Evolutionary conservation across 306 rosid genomes (phyloP).

Genomic region (Pyrus betulifolia): DNA sequence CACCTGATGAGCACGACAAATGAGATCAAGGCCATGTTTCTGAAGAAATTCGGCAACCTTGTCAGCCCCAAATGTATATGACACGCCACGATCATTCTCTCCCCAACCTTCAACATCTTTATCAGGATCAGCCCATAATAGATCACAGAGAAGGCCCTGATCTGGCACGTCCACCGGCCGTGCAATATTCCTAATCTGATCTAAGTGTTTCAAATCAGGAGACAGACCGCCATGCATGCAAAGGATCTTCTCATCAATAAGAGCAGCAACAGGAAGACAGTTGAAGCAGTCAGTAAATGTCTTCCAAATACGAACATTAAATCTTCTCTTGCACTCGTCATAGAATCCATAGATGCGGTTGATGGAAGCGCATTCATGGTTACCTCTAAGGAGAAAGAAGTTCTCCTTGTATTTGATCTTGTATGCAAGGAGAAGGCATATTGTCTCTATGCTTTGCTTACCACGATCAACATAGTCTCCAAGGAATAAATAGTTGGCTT

Average conservation of each 20-base stretch:
- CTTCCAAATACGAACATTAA: constrained; percentile 73
- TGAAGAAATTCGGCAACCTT: constrained; percentile 71
- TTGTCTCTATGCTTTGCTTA: constrained; percentile 76
- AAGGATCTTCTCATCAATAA: constrained; percentile 75
- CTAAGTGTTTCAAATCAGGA: constrained; percentile 61
- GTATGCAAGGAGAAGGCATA: constrained; percentile 75
- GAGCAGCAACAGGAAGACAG: constrained; percentile 72
- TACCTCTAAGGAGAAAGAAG: constrained; percentile 82
- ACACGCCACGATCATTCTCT: constrained; percentile 79
- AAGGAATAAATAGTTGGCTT: constrained; percentile 73
- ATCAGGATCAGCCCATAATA: constrained; percentile 87
- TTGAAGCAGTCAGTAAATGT: constrained; percentile 79
- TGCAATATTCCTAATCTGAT: constrained; percentile 73
- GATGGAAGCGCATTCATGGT: constrained; percentile 82
- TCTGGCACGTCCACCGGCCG: constrained; percentile 80
- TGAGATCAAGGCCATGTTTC: constrained; percentile 68
- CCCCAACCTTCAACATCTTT: constrained; percentile 85
- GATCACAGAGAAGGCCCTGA: constrained; percentile 80
- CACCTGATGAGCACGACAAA: constrained; percentile 87
- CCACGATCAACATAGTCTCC: constrained; percentile 91
- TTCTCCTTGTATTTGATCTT: constrained; percentile 81
- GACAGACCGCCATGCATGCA: constrained; percentile 88
- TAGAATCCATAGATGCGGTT: constrained; percentile 79
- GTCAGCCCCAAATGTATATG: constrained; percentile 82
- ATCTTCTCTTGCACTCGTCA: constrained; percentile 84